A percentile compares a stretch with the other conserved stretches of the same genome.
Conservation (phyloP, 1,139 yeast genomes). For the Pichia cactophila region DNA sequence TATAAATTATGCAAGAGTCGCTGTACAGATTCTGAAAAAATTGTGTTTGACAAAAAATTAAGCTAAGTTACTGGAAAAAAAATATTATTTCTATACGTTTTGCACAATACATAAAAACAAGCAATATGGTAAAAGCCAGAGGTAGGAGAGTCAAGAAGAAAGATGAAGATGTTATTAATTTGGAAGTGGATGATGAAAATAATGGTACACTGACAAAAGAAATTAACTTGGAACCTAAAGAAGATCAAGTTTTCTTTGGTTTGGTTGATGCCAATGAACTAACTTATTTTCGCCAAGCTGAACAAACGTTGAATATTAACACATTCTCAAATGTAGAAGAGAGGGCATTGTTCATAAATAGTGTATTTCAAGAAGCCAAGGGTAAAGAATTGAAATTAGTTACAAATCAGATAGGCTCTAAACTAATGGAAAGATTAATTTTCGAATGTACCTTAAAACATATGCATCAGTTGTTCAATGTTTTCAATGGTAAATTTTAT, state of each 20-base stretch:
- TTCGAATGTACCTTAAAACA: slow-evolving; percentile 58
- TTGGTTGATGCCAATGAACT: slow-evolving; percentile 75
- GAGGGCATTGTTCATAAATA: slow-evolving; percentile 58
- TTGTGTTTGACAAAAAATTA: too few species aligned
- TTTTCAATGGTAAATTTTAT: slow-evolving; percentile 63
- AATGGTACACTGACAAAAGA: slow-evolving; percentile 1
- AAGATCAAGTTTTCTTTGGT: slow-evolving; percentile 61
- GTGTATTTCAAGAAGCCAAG: slow-evolving; percentile 76
- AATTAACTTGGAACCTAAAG: slow-evolving; percentile 1
- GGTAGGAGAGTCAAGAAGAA: slow-evolving; percentile 56
- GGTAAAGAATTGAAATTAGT: slow-evolving; percentile 91
- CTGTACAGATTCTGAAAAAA: too few species aligned
- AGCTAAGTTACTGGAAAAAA: too few species aligned
- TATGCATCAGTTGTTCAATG: slow-evolving; percentile 54
- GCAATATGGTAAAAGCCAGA: slow-evolving; percentile 39
- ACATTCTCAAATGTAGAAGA: slow-evolving; percentile 75
- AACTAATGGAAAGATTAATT: slow-evolving; percentile 81
- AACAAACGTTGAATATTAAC: slow-evolving; percentile 72
- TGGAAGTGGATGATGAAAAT: slow-evolving; percentile 4
- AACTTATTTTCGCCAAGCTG: slow-evolving; percentile 90
- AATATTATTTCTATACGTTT: background rate
- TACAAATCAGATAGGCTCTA: slow-evolving; percentile 91
- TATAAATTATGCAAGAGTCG: too few species aligned
- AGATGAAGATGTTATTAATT: slow-evolving; percentile 9
- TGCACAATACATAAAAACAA: background rate